Percentiles rank a stretch among this genome's conserved stretches.
phyloP scores from a whole-genome alignment of 2,329 filamentous ascomycete species.

The Calycina herbarum region DNA sequence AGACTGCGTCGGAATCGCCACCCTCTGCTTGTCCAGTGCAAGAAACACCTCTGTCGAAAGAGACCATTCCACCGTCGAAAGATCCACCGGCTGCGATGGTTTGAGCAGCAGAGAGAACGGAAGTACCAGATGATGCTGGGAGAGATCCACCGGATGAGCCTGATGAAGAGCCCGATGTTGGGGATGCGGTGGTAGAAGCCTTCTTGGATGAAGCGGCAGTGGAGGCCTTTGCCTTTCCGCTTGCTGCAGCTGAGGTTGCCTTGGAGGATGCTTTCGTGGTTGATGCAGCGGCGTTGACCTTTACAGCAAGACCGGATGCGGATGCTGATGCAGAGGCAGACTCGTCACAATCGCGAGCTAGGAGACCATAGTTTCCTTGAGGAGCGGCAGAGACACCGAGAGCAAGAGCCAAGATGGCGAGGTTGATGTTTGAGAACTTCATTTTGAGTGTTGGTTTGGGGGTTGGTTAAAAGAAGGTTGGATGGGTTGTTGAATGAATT shows the following conservation, averaged over 20 bases:
- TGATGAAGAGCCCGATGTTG: not conserved
- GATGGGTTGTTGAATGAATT: slow-evolving; percentile 1
- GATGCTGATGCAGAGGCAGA: not conserved
- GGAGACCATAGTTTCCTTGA: not conserved
- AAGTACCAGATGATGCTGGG: slow-evolving; percentile 40
- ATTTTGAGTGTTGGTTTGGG: slow-evolving; percentile 6
- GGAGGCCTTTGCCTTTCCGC: not conserved
- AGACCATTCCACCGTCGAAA: slow-evolving; percentile 50
- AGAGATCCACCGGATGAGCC: slow-evolving; percentile 37
- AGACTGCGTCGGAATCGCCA: slow-evolving; percentile 40
- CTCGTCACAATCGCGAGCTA: not conserved
- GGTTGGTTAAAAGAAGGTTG: not conserved
- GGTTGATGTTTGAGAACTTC: slow-evolving; percentile 13
- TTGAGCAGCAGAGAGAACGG: slow-evolving; percentile 42
- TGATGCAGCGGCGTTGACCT: not conserved
- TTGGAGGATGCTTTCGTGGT: not conserved
- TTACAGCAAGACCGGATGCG: not conserved
- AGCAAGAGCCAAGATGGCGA: slow-evolving; percentile 12
- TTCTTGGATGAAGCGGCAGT: not conserved
- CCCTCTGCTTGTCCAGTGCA: slow-evolving; percentile 46
- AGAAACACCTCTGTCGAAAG: slow-evolving; percentile 44
- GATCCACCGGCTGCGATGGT: slow-evolving; percentile 45
- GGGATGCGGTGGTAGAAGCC: not conserved
- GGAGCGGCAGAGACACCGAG: slow-evolving; percentile 13
- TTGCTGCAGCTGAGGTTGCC: not conserved